Conservation (phyloP, 345 rosid genomes). For the Lepidium didymum region DNA sequence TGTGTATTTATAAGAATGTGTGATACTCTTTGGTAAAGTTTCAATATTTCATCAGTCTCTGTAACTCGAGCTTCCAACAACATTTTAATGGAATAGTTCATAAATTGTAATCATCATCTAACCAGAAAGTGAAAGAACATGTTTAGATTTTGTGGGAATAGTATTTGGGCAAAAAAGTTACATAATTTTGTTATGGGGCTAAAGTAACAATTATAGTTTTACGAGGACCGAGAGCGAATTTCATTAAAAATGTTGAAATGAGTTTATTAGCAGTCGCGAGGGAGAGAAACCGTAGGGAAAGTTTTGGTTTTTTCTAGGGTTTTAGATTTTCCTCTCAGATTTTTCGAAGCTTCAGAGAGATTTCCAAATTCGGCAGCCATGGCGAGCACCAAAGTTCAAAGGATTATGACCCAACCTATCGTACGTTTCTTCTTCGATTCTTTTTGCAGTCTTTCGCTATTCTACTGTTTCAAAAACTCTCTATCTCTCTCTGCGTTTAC, state of each 20-base stretch:
- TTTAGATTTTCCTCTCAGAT: not conserved
- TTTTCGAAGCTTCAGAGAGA: not conserved
- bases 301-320: constrained; percentile 9
- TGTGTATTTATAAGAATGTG: constrained; percentile 5
- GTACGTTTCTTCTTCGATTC: constrained; percentile 24
- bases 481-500: not conserved
- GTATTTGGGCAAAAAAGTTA: not conserved
- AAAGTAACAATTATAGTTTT: not conserved
- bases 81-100: not conserved
- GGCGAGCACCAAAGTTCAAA: constrained; percentile 87
- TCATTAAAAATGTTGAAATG: not conserved
- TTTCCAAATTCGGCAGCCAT: constrained; percentile 28
- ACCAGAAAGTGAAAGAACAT: not conserved
- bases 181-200: not conserved
- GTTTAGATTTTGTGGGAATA: not conserved
- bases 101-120: not conserved
- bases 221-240: not conserved
- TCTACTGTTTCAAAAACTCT: not conserved
- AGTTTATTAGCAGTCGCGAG: not conserved
- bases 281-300: not conserved
- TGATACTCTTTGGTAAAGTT: not conserved
- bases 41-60: not conserved
- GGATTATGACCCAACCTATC: constrained; percentile 84
- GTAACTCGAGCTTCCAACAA: not conserved
- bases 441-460: not conserved